These are phyloP conservation scores for Biancaea sappan DNA, from an alignment of 306 rosid species.

Conservation along the genomic window DNA sequence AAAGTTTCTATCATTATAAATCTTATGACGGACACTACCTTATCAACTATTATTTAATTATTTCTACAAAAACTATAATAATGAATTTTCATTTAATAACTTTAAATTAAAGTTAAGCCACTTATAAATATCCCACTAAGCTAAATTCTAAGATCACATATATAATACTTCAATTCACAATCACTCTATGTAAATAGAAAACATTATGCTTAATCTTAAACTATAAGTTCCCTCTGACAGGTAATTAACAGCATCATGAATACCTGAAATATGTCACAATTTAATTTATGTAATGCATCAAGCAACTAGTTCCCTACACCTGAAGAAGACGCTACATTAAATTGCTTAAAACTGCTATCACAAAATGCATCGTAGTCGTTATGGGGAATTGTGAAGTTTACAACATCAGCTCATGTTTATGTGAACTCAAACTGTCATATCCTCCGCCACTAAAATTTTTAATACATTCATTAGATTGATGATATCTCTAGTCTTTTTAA, in stretches of 20 bases:
- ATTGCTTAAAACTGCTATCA: neutral
- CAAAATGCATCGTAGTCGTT: neutral
- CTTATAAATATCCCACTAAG: slow-evolving; percentile 19
- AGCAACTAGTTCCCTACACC: neutral
- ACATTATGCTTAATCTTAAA: neutral
- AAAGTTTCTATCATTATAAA: too few relatives aligned
- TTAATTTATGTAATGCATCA: neutral
- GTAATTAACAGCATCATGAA: neutral
- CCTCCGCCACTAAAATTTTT: neutral
- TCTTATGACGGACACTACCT: too few relatives aligned
- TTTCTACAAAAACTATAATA: too few relatives aligned
- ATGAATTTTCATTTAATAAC: too few relatives aligned
- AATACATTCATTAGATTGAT: neutral
- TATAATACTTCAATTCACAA: neutral
- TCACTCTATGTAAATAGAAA: neutral
- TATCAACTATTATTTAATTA: too few relatives aligned
- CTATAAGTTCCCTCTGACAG: neutral
- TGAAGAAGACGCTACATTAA: neutral
- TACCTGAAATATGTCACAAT: neutral
- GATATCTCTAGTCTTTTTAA: too few relatives aligned
- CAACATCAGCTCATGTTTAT: neutral
- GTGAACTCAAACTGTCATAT: neutral
- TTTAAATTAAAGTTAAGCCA: too few relatives aligned
- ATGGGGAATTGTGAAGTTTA: neutral
- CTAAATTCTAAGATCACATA: too few relatives aligned